Conservation (phyloP, 305 asterid genomes). For the Fraxinus nigra region DNA sequence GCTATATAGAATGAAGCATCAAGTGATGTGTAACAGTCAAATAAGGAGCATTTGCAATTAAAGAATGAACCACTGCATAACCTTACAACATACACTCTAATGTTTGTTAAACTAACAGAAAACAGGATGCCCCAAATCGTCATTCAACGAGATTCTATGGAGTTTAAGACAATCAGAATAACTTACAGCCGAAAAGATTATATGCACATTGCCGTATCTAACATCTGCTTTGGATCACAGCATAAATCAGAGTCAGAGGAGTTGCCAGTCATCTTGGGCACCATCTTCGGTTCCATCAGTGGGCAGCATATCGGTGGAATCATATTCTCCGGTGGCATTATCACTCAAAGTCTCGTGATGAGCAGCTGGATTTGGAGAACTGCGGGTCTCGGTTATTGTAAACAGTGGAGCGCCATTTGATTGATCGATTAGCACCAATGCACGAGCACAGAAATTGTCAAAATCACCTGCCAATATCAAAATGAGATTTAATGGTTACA, state of each 20-base stretch:
- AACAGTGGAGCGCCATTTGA: constrained; percentile 91
- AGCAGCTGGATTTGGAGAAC: constrained; percentile 28
- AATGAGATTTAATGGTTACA: background rate
- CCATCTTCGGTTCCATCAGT: constrained; percentile 34
- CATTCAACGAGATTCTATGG: background rate
- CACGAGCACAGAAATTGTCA: constrained; percentile 73
- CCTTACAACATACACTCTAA: background rate
- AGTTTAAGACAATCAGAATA: background rate
- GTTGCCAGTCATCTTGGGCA: constrained; percentile 91
- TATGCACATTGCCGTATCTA: background rate
- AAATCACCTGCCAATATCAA: constrained; percentile 61
- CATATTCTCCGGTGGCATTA: constrained; percentile 28
- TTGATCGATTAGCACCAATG: constrained; percentile 57
- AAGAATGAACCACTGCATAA: background rate
- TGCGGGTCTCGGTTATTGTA: constrained; percentile 65
- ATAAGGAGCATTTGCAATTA: background rate
- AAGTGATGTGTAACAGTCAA: background rate
- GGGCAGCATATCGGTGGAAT: constrained; percentile 26
- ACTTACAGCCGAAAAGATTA: background rate
- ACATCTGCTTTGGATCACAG: background rate
- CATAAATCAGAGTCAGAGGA: constrained; percentile 47
- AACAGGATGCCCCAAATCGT: background rate
- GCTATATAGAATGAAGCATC: background rate
- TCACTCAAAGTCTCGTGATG: constrained; percentile 20
- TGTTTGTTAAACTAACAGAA: background rate